Evolutionary conservation across 768 basidiomycete genomes (phyloP), one percentile per base, ranked within the genome.

Genomic region (Rhodosporidiobolus sp.): DNA sequence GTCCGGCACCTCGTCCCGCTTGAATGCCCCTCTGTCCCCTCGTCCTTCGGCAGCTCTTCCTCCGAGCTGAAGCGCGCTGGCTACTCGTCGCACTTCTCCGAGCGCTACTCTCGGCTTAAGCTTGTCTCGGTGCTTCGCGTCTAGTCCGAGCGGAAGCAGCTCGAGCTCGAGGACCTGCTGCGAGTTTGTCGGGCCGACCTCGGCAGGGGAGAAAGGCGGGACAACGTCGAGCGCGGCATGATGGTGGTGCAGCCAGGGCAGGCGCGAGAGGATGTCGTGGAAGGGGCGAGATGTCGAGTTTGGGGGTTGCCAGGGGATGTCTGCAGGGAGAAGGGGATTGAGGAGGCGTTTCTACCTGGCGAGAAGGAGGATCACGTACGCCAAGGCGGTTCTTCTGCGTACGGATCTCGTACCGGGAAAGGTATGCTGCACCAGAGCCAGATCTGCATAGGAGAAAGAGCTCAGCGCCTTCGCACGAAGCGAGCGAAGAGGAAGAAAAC

Each of bases 371-470:
- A 1, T 4, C 10, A 61, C 70, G 28, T 65, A 74, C 35, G 78
- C 58, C 81, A 81, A 0, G 81, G 80, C 35, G 73, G 73, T 74
- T 78, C 61, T 76, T 79, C 61, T 56, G 77, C 60, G 70, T 80
- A 82, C 28, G 82, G 82, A 57, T 82, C 82, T 0, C 77, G 77
- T 0, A 82, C 79, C 0, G 83, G 83, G 63, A 84, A 83, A 9
- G 83, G 83, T 1, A 83, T 72, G 2, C 80, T 79, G 19, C 81
- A 81, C 83, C 83, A 84, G 3, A 82, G 34, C 83, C 83, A 83
- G 26, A 82, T 80, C 81, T 82, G 67, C n/a, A 0, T 14, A 2
- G 22, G 53, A 16, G 1, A 26, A 28, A 6, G 8, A 12, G 20
- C 20, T 7, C 19, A 28, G 57, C 46, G n/a, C n/a, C n/a, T 24